Base-by-base conservation (phyloP, 305 asterid genomes). In the Fraxinus latifolia region DNA sequence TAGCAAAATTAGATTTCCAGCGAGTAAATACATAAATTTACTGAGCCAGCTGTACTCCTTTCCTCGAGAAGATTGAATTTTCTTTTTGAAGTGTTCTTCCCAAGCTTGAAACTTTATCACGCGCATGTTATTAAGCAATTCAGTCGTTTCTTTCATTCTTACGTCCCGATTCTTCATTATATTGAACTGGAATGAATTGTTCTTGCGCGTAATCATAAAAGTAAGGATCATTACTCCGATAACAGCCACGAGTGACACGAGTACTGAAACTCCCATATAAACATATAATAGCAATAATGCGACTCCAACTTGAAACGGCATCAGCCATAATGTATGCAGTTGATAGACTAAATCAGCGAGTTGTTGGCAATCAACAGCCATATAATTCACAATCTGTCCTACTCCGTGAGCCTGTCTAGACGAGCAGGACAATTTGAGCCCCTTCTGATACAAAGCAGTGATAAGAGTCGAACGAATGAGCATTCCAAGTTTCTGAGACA, bases 91-190 rank as follows among this genome's bases (percentile, higher is more conserved):
- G 33, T 91, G 95, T 50, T 90, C 92, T 70, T 93, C 97, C 97
- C 97, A 93, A 2, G 94, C 97, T 76, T 93, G 96, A 47, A 93
- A 90, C 82, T 90, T 93, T 71, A 93, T 89, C 37, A 90, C 95
- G 0, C 94, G 87, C 92, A 93, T 87, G 68, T 90, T 78, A 62
- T 83, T 91, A 1, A 93, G 89, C 84, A 91, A 29, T 58, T 91
- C 94, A 0, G 86, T 90, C 4, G 90, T 90, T 5, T 90, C 89
- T 78, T 89, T 91, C 92, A 93, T 85, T 84, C 96, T 87, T 19
- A 14, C 65, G 44, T 93, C 97, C 29, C 94, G 91, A 47, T 73
- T 85, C 79, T 0, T 74, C 95, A 90, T 92, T 71, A 92, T 17
- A 5, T 89, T 83, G 68, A 87, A 84, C 83, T 90, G 95, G 83